A percentile compares a stretch with the other conserved stretches of the same genome.
phyloP scores from a whole-genome alignment of 768 basidiomycete species.

The Infundibulicybe gibba region DNA sequence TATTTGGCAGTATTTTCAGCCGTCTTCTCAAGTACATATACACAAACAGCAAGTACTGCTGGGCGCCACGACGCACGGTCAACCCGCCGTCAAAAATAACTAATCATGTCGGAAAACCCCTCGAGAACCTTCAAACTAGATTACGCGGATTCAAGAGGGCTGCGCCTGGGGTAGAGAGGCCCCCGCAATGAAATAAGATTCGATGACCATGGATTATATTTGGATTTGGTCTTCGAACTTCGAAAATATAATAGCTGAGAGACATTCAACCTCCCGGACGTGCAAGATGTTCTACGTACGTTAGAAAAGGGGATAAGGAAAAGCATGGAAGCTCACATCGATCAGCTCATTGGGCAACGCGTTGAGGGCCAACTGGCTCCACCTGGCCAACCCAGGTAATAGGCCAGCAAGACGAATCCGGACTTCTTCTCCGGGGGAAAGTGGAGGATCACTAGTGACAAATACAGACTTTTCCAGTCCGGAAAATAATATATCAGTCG shows the following conservation, averaged over 20 bases:
- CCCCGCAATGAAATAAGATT: too few relatives aligned
- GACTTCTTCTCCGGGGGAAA: conserved; percentile 29
- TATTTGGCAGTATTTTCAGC: too few relatives aligned
- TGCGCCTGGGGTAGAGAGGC: too few relatives aligned
- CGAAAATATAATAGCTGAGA: conserved; percentile 73
- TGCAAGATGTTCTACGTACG: conserved; percentile 51
- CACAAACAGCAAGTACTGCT: too few relatives aligned
- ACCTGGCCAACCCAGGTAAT: conserved; percentile 75
- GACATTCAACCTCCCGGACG: conserved; percentile 58
- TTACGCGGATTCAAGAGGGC: too few relatives aligned
- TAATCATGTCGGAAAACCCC: too few relatives aligned
- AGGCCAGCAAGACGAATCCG: conserved; percentile 74
- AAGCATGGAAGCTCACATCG: conserved; percentile 54
- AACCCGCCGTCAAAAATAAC: too few relatives aligned
- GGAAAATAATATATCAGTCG: conserved; percentile 59
- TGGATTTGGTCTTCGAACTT: conserved; percentile 48
- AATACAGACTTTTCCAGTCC: conserved; percentile 69
- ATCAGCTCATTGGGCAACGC: conserved; percentile 76
- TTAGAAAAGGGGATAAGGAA: neutral
- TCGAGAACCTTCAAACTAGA: too few relatives aligned
- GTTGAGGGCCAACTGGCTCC: conserved; percentile 69
- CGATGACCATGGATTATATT: too few relatives aligned
- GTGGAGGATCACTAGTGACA: conserved; percentile 14
- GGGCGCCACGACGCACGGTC: too few relatives aligned
- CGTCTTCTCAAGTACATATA: too few relatives aligned